phyloP scores from a whole-genome alignment of 1,284 basidiomycete species.

The Heterobasidion occidentale region DNA sequence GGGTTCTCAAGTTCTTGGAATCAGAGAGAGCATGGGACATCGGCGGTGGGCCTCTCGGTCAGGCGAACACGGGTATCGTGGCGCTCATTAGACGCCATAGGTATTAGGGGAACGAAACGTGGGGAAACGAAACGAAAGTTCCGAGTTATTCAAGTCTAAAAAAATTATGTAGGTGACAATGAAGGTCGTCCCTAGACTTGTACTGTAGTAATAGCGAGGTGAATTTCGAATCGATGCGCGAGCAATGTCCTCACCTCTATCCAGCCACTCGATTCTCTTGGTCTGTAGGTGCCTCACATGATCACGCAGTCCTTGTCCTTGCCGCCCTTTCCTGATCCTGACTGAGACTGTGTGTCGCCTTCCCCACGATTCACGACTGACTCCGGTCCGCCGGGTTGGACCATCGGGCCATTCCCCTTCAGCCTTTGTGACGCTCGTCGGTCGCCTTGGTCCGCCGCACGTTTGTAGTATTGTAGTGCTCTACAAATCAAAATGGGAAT shows the following conservation, averaged over 20 bases:
- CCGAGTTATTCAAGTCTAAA: too few species aligned
- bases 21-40: too few species aligned
- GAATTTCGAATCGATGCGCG: neutral
- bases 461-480: slow-evolving; percentile 80
- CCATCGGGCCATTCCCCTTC: slow-evolving; percentile 50
- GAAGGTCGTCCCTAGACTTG: too few species aligned
- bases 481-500: slow-evolving; percentile 25
- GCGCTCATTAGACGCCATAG: too few species aligned
- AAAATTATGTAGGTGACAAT: too few species aligned
- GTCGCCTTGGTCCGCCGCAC: slow-evolving; percentile 90
- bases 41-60: too few species aligned
- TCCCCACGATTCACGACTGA: slow-evolving; percentile 48
- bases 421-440: slow-evolving; percentile 88
- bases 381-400: slow-evolving; percentile 51
- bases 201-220: neutral
- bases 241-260: neutral
- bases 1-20: too few species aligned
- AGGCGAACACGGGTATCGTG: too few species aligned
- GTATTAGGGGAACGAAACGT: too few species aligned
- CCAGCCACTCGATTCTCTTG: neutral
- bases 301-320: slow-evolving; percentile 78
- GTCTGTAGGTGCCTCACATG: slow-evolving; percentile 47
- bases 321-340: slow-evolving; percentile 25
- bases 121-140: too few species aligned
- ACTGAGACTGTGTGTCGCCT: slow-evolving; percentile 26